These are phyloP conservation scores for Fusarium anthophilum DNA, from an alignment of 2,329 filamentous ascomycete species.

Conservation along the genomic window DNA sequence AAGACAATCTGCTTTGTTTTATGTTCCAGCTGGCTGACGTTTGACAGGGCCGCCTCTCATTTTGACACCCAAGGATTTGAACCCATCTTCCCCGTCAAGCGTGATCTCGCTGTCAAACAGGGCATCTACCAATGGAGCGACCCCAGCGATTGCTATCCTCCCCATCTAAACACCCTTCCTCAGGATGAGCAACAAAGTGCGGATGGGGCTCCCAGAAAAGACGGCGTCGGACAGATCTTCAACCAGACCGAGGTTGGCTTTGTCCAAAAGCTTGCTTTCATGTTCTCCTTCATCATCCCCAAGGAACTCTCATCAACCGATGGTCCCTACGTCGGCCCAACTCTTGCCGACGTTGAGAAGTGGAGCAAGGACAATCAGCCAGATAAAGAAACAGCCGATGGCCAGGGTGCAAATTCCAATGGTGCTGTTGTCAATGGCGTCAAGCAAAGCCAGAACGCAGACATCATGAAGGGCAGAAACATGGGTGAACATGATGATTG, in stretches of 20 bases:
- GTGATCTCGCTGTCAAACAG: constrained; percentile 7
- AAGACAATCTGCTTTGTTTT: accelerated
- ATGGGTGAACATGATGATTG: constrained; percentile 21
- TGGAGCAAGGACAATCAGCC: background rate
- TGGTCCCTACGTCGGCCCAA: constrained; percentile 6
- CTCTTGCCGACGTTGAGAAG: constrained; percentile 11
- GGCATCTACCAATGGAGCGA: constrained; percentile 19
- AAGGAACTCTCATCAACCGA: background rate
- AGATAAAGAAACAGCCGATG: no score
- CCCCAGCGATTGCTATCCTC: constrained; percentile 6
- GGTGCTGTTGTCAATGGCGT: background rate
- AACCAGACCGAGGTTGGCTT: background rate
- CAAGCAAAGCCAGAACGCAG: background rate
- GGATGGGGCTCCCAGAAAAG: background rate
- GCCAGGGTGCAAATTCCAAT: background rate
- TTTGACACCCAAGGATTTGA: constrained; percentile 6
- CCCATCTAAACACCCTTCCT: constrained; percentile 9
- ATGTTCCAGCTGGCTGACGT: accelerated
- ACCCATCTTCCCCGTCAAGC: constrained; percentile 8
- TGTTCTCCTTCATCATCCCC: constrained; percentile 11
- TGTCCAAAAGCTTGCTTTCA: background rate
- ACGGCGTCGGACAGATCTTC: constrained; percentile 11
- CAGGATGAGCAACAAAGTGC: background rate
- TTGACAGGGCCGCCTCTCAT: background rate
- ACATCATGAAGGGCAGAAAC: constrained; percentile 29